A percentile compares a stretch with the other conserved stretches of the same genome.
Evolutionary conservation across 441 rosid genomes (phyloP).

Genomic region (Omphalea diandra): DNA sequence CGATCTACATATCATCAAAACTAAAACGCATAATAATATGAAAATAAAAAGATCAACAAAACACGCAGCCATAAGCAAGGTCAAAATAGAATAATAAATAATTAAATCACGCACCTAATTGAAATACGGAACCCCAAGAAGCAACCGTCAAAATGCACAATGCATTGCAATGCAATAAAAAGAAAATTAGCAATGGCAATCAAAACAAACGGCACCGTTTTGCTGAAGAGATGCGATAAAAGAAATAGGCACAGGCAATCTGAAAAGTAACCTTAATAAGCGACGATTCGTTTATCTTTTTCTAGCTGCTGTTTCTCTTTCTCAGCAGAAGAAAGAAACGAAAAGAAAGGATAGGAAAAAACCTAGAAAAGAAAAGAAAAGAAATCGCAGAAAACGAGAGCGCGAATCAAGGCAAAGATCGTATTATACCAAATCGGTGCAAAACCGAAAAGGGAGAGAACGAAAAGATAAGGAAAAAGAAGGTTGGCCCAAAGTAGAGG

Average conservation of each 20-base stretch:
- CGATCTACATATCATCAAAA: neutral
- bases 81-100: no score
- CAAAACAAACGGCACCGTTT: neutral
- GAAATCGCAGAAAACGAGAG: conserved; percentile 34
- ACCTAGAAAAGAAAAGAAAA: conserved; percentile 5
- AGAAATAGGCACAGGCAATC: no score
- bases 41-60: neutral
- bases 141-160: conserved; percentile 15
- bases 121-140: conserved; percentile 12
- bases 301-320: neutral
- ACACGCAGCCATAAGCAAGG: neutral
- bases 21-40: neutral
- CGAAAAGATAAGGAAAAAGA: neutral
- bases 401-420: conserved; percentile 32
- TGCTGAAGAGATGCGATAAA: no score
- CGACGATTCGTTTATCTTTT: no score
- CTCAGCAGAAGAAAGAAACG: neutral
- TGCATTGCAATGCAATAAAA: neutral
- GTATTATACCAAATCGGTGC: conserved; percentile 22
- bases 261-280: conserved; percentile 4
- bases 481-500: neutral
- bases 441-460: neutral
- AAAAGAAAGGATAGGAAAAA: neutral
- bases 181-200: conserved; percentile 4
- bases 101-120: conserved; percentile 17